phyloP scores from a whole-genome alignment of 306 rosid genomes.

The Lagenaria siceraria region DNA sequence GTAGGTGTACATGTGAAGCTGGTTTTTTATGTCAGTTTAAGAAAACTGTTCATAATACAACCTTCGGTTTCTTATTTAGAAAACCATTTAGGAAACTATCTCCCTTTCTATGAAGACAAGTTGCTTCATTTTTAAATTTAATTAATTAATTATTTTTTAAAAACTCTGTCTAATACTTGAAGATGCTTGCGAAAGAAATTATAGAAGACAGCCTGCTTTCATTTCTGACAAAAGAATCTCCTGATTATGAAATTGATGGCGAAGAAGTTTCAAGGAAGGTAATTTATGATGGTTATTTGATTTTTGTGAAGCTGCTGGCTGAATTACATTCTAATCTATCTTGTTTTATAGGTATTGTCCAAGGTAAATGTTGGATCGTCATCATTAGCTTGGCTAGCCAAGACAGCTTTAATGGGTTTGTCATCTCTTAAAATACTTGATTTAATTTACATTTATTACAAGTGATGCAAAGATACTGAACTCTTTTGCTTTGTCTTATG shows the following conservation, averaged over 20 bases:
- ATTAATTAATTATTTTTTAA: constrained; percentile 3
- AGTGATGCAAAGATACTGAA: constrained; percentile 1
- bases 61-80: background rate
- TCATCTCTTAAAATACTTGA: constrained; percentile 12
- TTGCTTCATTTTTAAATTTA: constrained; percentile 10
- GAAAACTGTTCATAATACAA: background rate
- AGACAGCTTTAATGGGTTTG: constrained; percentile 82
- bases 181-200: constrained; percentile 95
- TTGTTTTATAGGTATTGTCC: constrained; percentile 52
- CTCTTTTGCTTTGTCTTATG: constrained; percentile 19
- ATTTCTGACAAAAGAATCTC: constrained; percentile 54
- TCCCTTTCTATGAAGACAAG: background rate
- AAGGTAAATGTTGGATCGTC: constrained; percentile 86
- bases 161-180: constrained; percentile 7
- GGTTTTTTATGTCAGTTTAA: background rate
- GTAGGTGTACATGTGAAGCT: constrained; percentile 32
- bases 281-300: background rate
- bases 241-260: constrained; percentile 43
- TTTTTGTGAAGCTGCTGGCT: background rate
- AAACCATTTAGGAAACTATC: background rate
- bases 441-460: constrained; percentile 8
- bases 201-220: constrained; percentile 75
- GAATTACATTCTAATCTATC: constrained; percentile 15
- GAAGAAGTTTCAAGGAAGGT: constrained; percentile 64
- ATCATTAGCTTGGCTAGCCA: constrained; percentile 75